Percentiles rank a stretch among this genome's conserved stretches.
phyloP scores from a whole-genome alignment of 2,329 filamentous ascomycete species.

The Volutella citrinella region DNA sequence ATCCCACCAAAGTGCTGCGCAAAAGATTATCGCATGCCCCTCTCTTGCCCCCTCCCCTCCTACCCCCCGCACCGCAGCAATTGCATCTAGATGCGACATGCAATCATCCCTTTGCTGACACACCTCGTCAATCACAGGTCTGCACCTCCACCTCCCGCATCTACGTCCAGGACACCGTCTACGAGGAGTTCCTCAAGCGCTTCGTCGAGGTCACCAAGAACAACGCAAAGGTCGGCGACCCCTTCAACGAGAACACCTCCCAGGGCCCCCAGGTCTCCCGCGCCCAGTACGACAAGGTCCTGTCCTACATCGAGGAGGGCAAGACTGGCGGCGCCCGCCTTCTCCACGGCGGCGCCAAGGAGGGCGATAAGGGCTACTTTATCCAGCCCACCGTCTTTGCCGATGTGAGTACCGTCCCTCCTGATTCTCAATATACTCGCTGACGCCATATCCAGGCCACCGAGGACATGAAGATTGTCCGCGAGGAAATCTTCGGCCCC shows the following conservation, averaged over 20 bases:
- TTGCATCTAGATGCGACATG: too few species aligned
- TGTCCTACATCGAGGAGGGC: conserved; percentile 62
- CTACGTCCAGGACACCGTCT: conserved; percentile 54
- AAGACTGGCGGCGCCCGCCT: conserved; percentile 61
- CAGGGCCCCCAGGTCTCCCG: conserved; percentile 67
- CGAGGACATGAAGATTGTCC: conserved; percentile 25
- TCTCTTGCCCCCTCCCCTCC: neutral
- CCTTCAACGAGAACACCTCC: conserved; percentile 58
- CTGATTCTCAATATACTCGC: conserved; percentile 9
- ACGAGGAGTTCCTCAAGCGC: conserved; percentile 56
- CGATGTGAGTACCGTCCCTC: conserved; percentile 18
- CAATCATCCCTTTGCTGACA: too few species aligned
- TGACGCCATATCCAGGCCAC: conserved; percentile 15
- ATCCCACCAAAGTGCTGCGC: too few species aligned
- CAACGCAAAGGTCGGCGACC: conserved; percentile 58
- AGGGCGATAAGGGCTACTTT: conserved; percentile 25
- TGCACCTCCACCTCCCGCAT: conserved; percentile 57
- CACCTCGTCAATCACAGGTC: conserved; percentile 35
- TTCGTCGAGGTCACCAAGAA: conserved; percentile 47
- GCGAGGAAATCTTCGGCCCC: conserved; percentile 30
- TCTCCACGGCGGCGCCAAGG: conserved; percentile 31
- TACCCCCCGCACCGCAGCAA: neutral
- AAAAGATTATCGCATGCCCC: too few species aligned
- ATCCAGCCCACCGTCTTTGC: conserved; percentile 25
- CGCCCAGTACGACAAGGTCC: conserved; percentile 60